A percentile compares a stretch with the other conserved stretches of the same genome.
Evolutionary conservation across 2,329 filamentous ascomycete genomes (phyloP).

Genomic region (Botrytis sinoallii): DNA sequence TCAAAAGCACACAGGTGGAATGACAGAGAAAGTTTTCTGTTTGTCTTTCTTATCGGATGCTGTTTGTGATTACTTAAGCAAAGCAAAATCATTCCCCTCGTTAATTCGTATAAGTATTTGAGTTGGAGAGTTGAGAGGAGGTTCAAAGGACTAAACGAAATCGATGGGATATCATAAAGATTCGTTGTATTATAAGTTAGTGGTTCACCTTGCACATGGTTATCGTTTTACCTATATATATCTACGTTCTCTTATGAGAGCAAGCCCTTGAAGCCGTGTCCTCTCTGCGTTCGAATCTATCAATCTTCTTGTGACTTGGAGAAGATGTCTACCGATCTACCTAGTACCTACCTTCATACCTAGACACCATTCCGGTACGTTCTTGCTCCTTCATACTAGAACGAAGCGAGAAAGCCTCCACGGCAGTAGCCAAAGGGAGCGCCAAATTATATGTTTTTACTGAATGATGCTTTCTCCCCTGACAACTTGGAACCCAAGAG

Average conservation of each 20-base stretch:
- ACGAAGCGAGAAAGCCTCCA: not conserved
- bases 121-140: not conserved
- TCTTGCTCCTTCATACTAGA: not conserved
- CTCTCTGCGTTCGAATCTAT: not conserved
- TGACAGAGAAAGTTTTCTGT: not conserved
- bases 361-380: not conserved
- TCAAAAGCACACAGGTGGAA: not conserved
- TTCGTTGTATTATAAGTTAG: too few relatives aligned
- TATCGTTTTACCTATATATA: not conserved
- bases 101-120: not conserved
- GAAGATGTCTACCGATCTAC: too few relatives aligned
- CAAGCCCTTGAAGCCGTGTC: not conserved
- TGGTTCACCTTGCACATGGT: too few relatives aligned
- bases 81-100: not conserved
- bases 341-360: too few relatives aligned
- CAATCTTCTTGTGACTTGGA: not conserved
- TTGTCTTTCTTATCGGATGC: not conserved
- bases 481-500: not conserved
- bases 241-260: not conserved
- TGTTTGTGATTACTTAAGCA: not conserved
- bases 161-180: not conserved
- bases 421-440: constrained; percentile 1
- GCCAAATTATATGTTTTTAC: not conserved
- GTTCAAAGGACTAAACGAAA: not conserved
- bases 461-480: not conserved